phyloP scores from a whole-genome alignment of 768 basidiomycete genomes.

The Xerocomellus intermedius region DNA sequence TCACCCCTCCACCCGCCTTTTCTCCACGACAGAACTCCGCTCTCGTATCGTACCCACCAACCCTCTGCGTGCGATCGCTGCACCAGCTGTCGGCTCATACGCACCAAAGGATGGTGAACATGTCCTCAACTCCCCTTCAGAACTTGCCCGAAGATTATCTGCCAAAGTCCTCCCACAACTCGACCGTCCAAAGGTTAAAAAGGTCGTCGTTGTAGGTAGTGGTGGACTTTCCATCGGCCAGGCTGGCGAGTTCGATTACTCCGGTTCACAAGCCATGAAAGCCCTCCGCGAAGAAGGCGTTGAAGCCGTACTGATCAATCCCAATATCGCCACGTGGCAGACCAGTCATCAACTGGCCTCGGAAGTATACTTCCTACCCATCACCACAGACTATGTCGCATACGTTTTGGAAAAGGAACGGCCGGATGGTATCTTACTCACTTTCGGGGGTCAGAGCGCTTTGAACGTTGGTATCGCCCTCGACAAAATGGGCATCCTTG shows the following conservation, averaged over 20 bases:
- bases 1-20: constrained; percentile 40
- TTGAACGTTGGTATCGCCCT: constrained; percentile 96
- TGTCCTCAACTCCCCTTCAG: constrained; percentile 90
- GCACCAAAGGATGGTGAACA: constrained; percentile 61
- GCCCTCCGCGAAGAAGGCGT: constrained; percentile 96
- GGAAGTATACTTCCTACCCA: constrained; percentile 96
- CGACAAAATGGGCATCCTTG: constrained; percentile 94
- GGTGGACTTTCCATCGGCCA: constrained; percentile 97
- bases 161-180: constrained; percentile 93
- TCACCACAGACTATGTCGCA: constrained; percentile 96
- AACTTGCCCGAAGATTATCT: constrained; percentile 89
- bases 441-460: constrained; percentile 97
- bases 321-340: constrained; percentile 99
- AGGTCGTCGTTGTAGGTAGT: constrained; percentile 93
- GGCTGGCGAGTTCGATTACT: constrained; percentile 99
- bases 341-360: constrained; percentile 96
- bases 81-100: constrained; percentile 73
- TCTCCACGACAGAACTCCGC: constrained; percentile 47
- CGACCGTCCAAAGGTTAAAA: constrained; percentile 86
- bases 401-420: constrained; percentile 98
- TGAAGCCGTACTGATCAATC: constrained; percentile 93
- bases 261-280: constrained; percentile 97
- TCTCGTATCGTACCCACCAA: constrained; percentile 45
- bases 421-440: constrained; percentile 94
- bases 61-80: constrained; percentile 63